phyloP scores from a whole-genome alignment of 192 early-diverging fungal genomes.

The Gonapodya prolifera region DNA sequence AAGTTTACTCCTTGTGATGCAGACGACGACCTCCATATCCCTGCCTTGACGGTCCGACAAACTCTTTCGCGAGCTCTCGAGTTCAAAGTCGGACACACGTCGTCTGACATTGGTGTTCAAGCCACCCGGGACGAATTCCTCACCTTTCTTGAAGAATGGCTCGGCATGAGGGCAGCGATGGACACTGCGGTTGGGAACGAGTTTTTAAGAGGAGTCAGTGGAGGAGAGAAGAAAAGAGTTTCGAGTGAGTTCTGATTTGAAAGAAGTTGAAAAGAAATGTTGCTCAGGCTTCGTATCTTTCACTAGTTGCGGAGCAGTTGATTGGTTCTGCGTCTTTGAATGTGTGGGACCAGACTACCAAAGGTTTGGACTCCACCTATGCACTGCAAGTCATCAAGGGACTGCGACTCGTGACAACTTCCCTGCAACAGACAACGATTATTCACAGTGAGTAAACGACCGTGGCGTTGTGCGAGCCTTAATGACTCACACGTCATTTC shows the following conservation, averaged over 20 bases:
- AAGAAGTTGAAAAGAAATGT: constrained; percentile 14
- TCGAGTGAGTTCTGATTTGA: constrained; percentile 15
- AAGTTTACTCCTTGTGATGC: too few species aligned
- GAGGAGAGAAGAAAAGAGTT: constrained; percentile 66
- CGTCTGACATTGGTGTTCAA: constrained; percentile 36
- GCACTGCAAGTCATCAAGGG: constrained; percentile 4
- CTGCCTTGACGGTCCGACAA: constrained; percentile 50
- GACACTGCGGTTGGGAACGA: constrained; percentile 52
- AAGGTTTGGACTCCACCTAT: background rate
- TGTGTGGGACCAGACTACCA: background rate
- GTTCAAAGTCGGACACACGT: constrained; percentile 39
- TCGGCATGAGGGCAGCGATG: constrained; percentile 15
- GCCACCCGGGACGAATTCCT: constrained; percentile 30
- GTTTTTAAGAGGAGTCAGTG: constrained; percentile 60
- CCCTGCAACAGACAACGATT: background rate
- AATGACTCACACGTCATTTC: background rate
- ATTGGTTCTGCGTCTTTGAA: background rate
- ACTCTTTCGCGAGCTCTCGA: constrained; percentile 57
- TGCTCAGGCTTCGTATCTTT: background rate
- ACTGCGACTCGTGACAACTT: background rate
- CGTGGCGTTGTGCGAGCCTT: background rate
- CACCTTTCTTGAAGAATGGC: constrained; percentile 23
- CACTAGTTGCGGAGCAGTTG: background rate
- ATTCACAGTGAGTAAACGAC: constrained; percentile 9
- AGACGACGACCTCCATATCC: constrained; percentile 74